These are phyloP conservation scores for Calocybe gambosa DNA, from an alignment of 1,284 basidiomycete genomes.

Conservation along the genomic window DNA sequence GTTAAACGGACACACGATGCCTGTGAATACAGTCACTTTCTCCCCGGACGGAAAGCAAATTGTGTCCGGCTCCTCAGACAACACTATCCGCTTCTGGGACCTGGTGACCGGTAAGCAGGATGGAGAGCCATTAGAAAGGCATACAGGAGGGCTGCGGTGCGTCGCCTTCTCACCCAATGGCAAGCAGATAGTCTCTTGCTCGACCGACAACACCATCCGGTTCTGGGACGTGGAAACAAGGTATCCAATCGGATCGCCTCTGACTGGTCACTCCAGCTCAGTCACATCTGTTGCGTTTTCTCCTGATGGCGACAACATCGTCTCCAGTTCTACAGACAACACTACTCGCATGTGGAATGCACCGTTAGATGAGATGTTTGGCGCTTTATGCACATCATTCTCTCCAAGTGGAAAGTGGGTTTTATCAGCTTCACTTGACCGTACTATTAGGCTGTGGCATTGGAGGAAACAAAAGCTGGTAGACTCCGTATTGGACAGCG, in stretches of 20 bases:
- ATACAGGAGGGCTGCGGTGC: neutral
- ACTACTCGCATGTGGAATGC: neutral
- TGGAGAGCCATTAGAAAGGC: neutral
- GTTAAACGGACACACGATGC: neutral
- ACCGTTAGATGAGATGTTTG: neutral
- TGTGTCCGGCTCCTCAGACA: slow-evolving; percentile 1
- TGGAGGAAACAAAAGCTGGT: too few species aligned
- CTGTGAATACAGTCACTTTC: slow-evolving; percentile 8
- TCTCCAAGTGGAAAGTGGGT: slow-evolving; percentile 1
- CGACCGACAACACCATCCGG: neutral
- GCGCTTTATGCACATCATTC: neutral
- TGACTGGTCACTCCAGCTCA: slow-evolving; percentile 5
- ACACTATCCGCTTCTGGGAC: slow-evolving; percentile 1
- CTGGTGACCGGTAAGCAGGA: neutral
- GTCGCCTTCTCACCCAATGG: neutral
- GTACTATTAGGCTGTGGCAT: neutral
- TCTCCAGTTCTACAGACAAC: neutral
- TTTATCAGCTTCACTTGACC: neutral
- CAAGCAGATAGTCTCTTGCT: neutral
- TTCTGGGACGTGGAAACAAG: slow-evolving; percentile 12
- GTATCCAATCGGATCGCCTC: neutral
- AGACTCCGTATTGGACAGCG: neutral
- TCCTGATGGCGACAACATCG: slow-evolving; percentile 1
- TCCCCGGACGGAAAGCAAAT: slow-evolving; percentile 5
- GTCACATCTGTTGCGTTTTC: slow-evolving; percentile 7